A percentile compares a stretch with the other conserved stretches of the same genome.
phyloP scores from a whole-genome alignment of 2,329 filamentous ascomycete species.

The Lachnellula hyalina region DNA sequence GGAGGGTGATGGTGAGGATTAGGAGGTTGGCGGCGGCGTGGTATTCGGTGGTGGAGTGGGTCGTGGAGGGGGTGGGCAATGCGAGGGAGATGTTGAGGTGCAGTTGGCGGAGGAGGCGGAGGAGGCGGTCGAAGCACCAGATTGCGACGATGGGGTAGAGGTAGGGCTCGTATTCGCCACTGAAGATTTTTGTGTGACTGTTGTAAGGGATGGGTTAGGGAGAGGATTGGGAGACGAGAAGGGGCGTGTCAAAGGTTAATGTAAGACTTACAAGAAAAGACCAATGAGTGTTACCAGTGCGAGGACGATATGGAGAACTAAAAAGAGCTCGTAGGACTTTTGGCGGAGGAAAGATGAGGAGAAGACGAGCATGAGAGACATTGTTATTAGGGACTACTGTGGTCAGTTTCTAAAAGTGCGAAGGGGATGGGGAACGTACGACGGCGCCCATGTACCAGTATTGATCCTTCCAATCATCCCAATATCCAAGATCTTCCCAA shows the following conservation, averaged over 20 bases:
- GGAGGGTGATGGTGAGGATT: no score
- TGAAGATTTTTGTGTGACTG: constrained; percentile 40
- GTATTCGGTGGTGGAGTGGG: no score
- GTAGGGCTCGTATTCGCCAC: constrained; percentile 45
- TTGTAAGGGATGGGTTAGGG: no score
- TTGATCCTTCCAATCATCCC: background rate
- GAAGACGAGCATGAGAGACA: constrained; percentile 21
- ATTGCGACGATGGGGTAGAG: constrained; percentile 34
- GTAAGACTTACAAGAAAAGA: constrained; percentile 10
- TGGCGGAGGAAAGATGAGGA: constrained; percentile 36
- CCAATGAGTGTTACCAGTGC: constrained; percentile 42
- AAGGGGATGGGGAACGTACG: background rate
- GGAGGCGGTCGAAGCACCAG: constrained; percentile 43
- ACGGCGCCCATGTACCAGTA: background rate
- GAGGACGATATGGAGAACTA: constrained; percentile 46
- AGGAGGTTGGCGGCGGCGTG: no score
- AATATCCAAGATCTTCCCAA: no score
- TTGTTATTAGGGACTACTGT: background rate
- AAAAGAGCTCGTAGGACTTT: constrained; percentile 44
- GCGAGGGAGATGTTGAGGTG: constrained; percentile 6
- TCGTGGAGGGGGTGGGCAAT: background rate
- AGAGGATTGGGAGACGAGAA: no score
- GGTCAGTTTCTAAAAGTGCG: background rate
- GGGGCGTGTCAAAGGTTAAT: background rate
- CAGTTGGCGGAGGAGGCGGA: constrained; percentile 38